phyloP scores from a whole-genome alignment of 31 red algal genomes.

The Odonthalia washingtoniensis region DNA sequence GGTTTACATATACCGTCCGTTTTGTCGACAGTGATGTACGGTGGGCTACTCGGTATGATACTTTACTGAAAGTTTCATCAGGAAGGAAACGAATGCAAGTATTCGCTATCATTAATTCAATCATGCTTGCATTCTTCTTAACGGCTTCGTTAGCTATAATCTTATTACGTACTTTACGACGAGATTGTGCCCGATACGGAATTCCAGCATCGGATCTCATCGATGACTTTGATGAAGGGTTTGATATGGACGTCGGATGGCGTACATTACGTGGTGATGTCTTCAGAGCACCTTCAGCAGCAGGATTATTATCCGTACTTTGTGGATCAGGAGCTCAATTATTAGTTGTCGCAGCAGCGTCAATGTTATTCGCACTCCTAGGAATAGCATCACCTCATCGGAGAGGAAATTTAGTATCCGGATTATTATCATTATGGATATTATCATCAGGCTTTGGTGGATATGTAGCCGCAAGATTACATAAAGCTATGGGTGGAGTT shows the following conservation, averaged over 20 bases:
- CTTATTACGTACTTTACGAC: slow-evolving; percentile 85
- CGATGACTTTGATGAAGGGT: slow-evolving; percentile 85
- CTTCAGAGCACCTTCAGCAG: slow-evolving; percentile 80
- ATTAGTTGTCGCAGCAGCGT: slow-evolving; percentile 58
- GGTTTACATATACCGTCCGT: slow-evolving; percentile 81
- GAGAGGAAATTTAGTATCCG: slow-evolving; percentile 78
- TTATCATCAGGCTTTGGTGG: slow-evolving; percentile 74
- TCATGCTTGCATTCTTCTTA: slow-evolving; percentile 80
- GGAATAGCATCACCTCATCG: slow-evolving; percentile 90
- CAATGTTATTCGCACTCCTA: slow-evolving; percentile 72
- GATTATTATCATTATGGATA: slow-evolving; percentile 78
- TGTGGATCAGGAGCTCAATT: slow-evolving; percentile 87
- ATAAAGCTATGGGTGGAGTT: slow-evolving; percentile 85
- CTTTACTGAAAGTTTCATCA: slow-evolving; percentile 73
- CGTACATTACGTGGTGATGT: slow-evolving; percentile 93
- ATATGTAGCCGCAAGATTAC: slow-evolving; percentile 79
- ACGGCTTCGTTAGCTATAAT: slow-evolving; percentile 84
- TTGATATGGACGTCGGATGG: slow-evolving; percentile 92
- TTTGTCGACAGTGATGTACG: slow-evolving; percentile 80
- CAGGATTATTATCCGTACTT: slow-evolving; percentile 75
- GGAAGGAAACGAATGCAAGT: slow-evolving; percentile 76
- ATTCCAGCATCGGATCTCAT: slow-evolving; percentile 57
- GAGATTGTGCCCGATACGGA: slow-evolving; percentile 92
- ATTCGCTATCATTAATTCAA: slow-evolving; percentile 95
- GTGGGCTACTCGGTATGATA: slow-evolving; percentile 94